A percentile compares a stretch with the other conserved stretches of the same genome.
Conservation (phyloP, 2,329 filamentous ascomycete genomes). For the Bipolaris gigantea region DNA sequence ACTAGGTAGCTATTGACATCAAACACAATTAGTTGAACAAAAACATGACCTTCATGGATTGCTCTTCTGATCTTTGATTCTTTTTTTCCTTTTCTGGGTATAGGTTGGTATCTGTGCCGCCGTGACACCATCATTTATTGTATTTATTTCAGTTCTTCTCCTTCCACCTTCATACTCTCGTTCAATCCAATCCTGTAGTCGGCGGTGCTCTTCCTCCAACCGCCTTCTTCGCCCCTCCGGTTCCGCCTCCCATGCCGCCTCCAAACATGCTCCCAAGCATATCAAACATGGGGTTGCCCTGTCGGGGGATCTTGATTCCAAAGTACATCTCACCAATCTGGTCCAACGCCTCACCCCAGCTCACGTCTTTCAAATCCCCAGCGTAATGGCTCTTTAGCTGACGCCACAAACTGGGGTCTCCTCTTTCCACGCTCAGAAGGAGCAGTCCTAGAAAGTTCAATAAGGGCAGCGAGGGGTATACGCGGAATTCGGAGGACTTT, state of each 20-base stretch:
- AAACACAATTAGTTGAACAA: background rate
- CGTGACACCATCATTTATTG: slow-evolving; percentile 9
- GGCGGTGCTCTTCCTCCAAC: slow-evolving; percentile 38
- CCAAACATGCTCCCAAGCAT: slow-evolving; percentile 98
- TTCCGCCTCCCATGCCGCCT: slow-evolving; percentile 64
- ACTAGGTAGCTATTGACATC: slow-evolving; percentile 2
- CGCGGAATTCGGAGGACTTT: slow-evolving; percentile 69
- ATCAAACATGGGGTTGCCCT: slow-evolving; percentile 91
- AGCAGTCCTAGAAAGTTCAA: slow-evolving; percentile 91
- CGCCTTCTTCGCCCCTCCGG: slow-evolving; percentile 50
- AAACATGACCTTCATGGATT: background rate
- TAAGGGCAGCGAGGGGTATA: slow-evolving; percentile 90
- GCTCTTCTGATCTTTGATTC: background rate
- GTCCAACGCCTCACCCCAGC: slow-evolving; percentile 79
- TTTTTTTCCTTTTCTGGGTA: background rate
- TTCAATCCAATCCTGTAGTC: slow-evolving; percentile 43
- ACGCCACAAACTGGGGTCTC: slow-evolving; percentile 74
- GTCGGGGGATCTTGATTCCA: slow-evolving; percentile 80
- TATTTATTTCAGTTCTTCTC: background rate
- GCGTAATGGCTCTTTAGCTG: slow-evolving; percentile 83
- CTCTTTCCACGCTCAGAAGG: slow-evolving; percentile 80
- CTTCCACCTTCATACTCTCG: background rate
- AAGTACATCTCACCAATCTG: slow-evolving; percentile 98
- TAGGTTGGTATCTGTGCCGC: slow-evolving; percentile 7
- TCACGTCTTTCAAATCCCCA: slow-evolving; percentile 72